Evolutionary conservation across 306 rosid species (phyloP).

Genomic region (Pyrus communis): DNA sequence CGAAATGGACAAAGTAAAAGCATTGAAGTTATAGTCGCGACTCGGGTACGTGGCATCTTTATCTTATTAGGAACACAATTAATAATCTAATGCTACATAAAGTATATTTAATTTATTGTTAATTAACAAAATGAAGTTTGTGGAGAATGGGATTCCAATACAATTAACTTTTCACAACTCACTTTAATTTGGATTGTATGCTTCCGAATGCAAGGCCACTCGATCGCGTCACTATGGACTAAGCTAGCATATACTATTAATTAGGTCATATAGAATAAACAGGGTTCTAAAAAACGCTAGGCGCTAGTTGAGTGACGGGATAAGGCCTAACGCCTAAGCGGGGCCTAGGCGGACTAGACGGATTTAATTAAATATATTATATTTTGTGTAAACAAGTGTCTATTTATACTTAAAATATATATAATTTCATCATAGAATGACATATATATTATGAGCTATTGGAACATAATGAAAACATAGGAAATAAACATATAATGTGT

Average conservation of each 20-base stretch:
- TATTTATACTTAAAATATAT: no score
- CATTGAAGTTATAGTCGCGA: conserved; percentile 31
- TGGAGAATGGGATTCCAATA: conserved; percentile 66
- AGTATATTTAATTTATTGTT: neutral
- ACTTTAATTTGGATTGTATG: conserved; percentile 21
- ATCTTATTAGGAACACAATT: conserved; percentile 25
- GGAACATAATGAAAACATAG: no score
- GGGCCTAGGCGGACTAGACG: no score
- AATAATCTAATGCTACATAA: neutral
- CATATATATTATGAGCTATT: no score
- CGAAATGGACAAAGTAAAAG: conserved; percentile 14
- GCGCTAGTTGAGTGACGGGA: accelerated
- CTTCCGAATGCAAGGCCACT: conserved; percentile 16
- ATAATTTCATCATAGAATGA: no score
- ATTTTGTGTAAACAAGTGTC: no score
- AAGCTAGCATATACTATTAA: neutral
- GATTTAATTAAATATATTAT: no score
- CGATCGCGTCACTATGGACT: neutral
- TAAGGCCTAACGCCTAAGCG: no score
- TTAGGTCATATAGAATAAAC: neutral
- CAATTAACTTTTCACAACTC: conserved; percentile 20
- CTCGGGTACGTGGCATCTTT: conserved; percentile 39
- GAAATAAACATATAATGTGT: no score
- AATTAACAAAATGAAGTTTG: conserved; percentile 21
- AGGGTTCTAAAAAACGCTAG: accelerated